phyloP scores from a whole-genome alignment of 768 basidiomycete species.

The Podaxis mareebaensis region DNA sequence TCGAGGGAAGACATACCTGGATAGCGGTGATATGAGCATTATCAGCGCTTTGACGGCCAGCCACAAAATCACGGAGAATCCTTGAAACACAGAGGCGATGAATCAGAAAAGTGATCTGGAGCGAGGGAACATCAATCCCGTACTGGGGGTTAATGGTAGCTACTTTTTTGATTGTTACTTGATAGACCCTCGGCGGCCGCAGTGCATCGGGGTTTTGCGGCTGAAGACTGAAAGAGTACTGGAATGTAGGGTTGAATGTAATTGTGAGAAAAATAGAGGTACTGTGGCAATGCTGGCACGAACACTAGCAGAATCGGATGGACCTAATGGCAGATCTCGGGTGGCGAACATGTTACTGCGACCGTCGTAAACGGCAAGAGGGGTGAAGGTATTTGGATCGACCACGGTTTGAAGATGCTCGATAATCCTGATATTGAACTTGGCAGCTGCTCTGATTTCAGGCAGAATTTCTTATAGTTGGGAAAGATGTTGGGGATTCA shows the following conservation, averaged over 20 bases:
- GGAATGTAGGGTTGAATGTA: constrained; percentile 8
- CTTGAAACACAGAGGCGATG: constrained; percentile 33
- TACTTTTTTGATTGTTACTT: constrained; percentile 60
- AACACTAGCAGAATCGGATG: constrained; percentile 52
- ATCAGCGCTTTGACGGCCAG: constrained; percentile 66
- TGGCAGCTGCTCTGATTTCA: no score
- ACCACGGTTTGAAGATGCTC: constrained; percentile 56
- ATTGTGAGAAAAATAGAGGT: neutral
- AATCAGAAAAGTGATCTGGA: neutral
- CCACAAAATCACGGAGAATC: constrained; percentile 60
- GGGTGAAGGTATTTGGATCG: constrained; percentile 69
- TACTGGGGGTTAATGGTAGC: constrained; percentile 43
- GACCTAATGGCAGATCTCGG: constrained; percentile 60
- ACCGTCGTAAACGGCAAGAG: constrained; percentile 75
- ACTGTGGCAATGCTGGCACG: constrained; percentile 18
- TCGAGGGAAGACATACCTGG: constrained; percentile 41
- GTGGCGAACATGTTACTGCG: constrained; percentile 74
- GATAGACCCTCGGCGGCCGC: constrained; percentile 62
- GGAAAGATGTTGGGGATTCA: constrained; percentile 18
- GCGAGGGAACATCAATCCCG: neutral
- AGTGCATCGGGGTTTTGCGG: constrained; percentile 43
- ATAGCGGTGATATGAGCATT: constrained; percentile 65
- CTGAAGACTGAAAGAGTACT: constrained; percentile 53
- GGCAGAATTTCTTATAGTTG: constrained; percentile 68
- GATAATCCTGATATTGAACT: constrained; percentile 66